Evolutionary conservation across 2,329 filamentous ascomycete genomes (phyloP).

Genomic region (Zymoseptoria pseudotritici): DNA sequence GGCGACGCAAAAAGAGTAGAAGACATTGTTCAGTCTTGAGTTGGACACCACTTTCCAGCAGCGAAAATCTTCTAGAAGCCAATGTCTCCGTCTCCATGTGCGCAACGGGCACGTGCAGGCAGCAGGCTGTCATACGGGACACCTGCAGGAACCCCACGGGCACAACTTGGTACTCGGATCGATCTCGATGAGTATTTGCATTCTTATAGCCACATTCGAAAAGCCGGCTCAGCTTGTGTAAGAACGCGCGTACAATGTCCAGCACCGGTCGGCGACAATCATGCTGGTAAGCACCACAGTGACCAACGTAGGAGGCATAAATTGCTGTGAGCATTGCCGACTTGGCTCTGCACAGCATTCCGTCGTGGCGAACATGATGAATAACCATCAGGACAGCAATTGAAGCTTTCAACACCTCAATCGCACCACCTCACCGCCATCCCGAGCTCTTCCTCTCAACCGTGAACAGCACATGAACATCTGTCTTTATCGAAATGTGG

Average conservation of each 20-base stretch:
- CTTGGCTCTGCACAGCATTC: too few species aligned
- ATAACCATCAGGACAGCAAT: too few species aligned
- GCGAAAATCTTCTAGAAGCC: not conserved
- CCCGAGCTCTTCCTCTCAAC: slow-evolving; percentile 30
- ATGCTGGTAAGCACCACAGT: too few species aligned
- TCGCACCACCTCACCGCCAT: not conserved
- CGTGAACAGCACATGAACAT: slow-evolving; percentile 42
- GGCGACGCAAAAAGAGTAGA: not conserved
- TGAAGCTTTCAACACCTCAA: not conserved
- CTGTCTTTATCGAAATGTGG: slow-evolving; percentile 33
- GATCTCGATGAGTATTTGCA: not conserved
- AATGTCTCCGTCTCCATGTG: not conserved
- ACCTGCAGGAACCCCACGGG: not conserved
- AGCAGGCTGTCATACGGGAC: not conserved
- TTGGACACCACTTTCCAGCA: not conserved
- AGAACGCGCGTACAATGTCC: not conserved
- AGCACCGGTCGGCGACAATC: too few species aligned
- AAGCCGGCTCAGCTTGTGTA: not conserved
- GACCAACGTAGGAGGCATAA: too few species aligned
- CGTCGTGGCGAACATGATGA: too few species aligned
- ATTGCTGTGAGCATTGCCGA: too few species aligned
- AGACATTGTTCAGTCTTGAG: not conserved
- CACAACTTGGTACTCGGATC: not conserved
- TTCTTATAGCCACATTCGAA: not conserved
- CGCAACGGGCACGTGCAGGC: slow-evolving; percentile 1